These are phyloP conservation scores for Thalassiosira mediterranea DNA, from an alignment of 352 stramenopile genomes.

Conservation along the genomic window DNA sequence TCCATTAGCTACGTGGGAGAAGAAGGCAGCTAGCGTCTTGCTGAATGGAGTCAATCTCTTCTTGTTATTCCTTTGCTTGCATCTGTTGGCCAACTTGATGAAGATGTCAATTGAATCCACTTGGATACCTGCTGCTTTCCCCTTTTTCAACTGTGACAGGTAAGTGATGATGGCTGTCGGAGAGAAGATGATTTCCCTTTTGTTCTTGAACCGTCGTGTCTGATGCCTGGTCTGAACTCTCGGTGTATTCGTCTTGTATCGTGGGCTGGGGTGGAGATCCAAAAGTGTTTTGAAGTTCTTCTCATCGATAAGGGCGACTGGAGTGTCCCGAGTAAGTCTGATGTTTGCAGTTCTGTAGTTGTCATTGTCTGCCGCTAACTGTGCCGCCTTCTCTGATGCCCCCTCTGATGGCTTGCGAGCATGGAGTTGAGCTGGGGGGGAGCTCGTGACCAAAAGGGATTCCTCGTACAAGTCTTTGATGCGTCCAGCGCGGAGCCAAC, in stretches of 20 bases:
- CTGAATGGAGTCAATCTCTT: neutral
- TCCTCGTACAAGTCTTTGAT: constrained; percentile 5
- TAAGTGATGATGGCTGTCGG: neutral
- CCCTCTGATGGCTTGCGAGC: neutral
- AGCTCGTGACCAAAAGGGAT: constrained; percentile 3
- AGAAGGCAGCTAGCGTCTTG: constrained; percentile 10
- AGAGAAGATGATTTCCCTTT: neutral
- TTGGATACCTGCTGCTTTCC: constrained; percentile 8
- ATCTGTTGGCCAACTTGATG: constrained; percentile 1
- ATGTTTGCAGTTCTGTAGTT: constrained; percentile 29
- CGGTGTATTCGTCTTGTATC: neutral
- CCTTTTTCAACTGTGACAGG: neutral
- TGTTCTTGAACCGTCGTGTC: no score
- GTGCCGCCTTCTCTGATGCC: constrained; percentile 8
- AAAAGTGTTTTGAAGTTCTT: neutral
- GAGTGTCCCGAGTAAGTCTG: constrained; percentile 12
- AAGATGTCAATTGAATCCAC: constrained; percentile 23
- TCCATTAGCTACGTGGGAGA: constrained; percentile 1
- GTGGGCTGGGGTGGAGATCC: neutral
- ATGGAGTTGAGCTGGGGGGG: neutral
- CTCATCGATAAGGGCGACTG: constrained; percentile 8
- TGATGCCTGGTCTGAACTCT: no score
- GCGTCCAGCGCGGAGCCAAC: neutral
- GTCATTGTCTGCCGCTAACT: constrained; percentile 29
- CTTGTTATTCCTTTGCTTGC: neutral